These are phyloP conservation scores for Aspergillus ibericus DNA, from an alignment of 2,329 filamentous ascomycete species.

Conservation along the genomic window DNA sequence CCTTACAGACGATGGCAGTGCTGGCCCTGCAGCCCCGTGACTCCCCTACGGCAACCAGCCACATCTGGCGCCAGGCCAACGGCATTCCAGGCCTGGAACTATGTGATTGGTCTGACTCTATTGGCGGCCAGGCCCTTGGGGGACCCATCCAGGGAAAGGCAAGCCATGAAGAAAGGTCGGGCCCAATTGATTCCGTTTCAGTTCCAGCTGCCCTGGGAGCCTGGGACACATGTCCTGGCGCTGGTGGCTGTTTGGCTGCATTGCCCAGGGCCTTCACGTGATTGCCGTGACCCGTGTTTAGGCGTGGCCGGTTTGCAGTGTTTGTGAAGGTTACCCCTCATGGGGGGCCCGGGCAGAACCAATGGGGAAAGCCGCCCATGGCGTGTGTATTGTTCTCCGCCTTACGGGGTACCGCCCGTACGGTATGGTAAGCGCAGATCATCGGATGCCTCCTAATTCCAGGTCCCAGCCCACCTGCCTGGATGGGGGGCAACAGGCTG, in stretches of 20 bases:
- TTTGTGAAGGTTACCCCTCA: constrained; percentile 19
- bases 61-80: constrained; percentile 5
- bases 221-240: neutral
- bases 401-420: constrained; percentile 1
- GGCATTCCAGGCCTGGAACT: neutral
- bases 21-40: constrained; percentile 12
- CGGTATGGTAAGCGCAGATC: constrained; percentile 5
- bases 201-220: neutral
- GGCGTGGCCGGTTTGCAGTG: constrained; percentile 10
- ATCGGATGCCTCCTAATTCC: neutral
- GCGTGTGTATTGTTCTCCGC: neutral
- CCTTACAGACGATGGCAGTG: constrained; percentile 20
- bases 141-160: neutral
- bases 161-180: neutral
- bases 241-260: constrained; percentile 10
- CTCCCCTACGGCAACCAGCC: neutral
- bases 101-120: neutral
- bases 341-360: constrained; percentile 13
- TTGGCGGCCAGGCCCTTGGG: constrained; percentile 1
- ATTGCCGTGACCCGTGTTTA: constrained; percentile 6
- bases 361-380: constrained; percentile 3
- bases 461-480: neutral
- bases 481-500: neutral
- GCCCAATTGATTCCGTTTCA: neutral
- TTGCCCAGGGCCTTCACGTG: constrained; percentile 16